Base-by-base conservation (phyloP, 2,329 filamentous ascomycete species). In the Colletotrichum sp. region DNA sequence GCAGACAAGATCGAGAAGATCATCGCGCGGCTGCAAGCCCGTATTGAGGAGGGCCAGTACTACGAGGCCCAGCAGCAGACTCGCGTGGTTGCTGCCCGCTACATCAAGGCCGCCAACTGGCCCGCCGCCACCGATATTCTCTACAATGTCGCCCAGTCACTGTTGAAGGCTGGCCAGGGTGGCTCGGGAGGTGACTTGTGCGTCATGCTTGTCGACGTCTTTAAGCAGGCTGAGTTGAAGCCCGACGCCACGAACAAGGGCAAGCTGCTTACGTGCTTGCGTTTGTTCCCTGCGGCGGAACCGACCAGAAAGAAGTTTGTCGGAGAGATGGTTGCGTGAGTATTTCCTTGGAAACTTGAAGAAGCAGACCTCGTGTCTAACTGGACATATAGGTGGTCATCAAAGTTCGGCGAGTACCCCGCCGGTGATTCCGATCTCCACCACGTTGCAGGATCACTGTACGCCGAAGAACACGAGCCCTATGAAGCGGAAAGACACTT, bases 51-150 rank as follows among this genome's bases (percentile, higher is more conserved):
- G 85, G 96, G 96, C 82, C 94, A 97, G 84, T 98, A 92, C 90
- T 99, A 99, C 88, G 97, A 99, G 90, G 97, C 97, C 74, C 96
- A 99, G 87, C 97, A 99, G 86, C 97, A 99, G 88, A 95, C 98
- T 79, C 95, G 97, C 78, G 96, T 98, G 71, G 96, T 98, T 80
- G 96, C 96, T 77, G 94, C 95, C 52, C 96, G 98, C 74, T 98
- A 99, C 87, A 93, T 96, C 84, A 99, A 99, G 88, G 90, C 94
- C 59, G 88, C 91, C 77, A 96, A 96, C 90, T 98, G 95, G 91
- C 85, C 90, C 79, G 94, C 95, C 14, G 97, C 98, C 64, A 93
- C 96, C 83, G 95, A 98, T 79, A 94, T 99, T 78, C 91, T 99
- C 78, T 93, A 92, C 84, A 94, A 91, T 78, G 97, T 98, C 77